Evolutionary conservation across 257 asterid genomes (phyloP), one percentile per base, ranked within the genome.

Genomic region (Fraxinus pennsylvanica): DNA sequence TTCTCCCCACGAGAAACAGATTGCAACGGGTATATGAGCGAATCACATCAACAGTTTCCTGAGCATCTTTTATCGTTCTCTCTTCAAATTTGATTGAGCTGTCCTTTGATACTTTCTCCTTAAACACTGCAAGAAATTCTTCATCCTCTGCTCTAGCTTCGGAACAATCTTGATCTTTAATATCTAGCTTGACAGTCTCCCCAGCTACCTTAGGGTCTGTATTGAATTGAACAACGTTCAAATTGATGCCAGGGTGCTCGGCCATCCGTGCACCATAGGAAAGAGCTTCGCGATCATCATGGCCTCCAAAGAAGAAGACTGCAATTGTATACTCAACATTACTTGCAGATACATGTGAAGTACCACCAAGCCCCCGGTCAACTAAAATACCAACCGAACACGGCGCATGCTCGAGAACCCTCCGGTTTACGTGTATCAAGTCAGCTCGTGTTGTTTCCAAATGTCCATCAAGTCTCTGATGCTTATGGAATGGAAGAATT

Each of bases 331-430:
- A 86, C 74, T 88, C 69, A 0, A 87, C 91, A 13, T 89, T 82
- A 84, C 96, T 86, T 9, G 92, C 92, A 0, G 96, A 50, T 0
- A 89, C 82, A 19, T 89, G 96, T 2, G 92, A 77, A 2, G 81
- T 61, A 6, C 96, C 96, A n/a, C 94, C 96, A 0, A 91, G 84
- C 17, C 94, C 96, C 12, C 96, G 83, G 39, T 91, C 96, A 0
- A 91, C 83, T 22, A 91, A 73, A 52, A 91, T 87, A 12, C 90
- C 91, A 6, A 91, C 94, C 0, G 94, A 91, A 61, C 96, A 91
- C 0, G 96, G 94, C 0, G 94, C 90, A 1, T 79, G 84, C 74
- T 84, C 80, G 6, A 91, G 92, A 63, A 91, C 96, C 83, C 80
- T 84, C 57, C 89, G 83, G 85, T 91, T 90, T 8, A 90, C 91